Base-by-base conservation (phyloP, 495 filamentous ascomycete genomes). In the Bathelium albidoporum region DNA sequence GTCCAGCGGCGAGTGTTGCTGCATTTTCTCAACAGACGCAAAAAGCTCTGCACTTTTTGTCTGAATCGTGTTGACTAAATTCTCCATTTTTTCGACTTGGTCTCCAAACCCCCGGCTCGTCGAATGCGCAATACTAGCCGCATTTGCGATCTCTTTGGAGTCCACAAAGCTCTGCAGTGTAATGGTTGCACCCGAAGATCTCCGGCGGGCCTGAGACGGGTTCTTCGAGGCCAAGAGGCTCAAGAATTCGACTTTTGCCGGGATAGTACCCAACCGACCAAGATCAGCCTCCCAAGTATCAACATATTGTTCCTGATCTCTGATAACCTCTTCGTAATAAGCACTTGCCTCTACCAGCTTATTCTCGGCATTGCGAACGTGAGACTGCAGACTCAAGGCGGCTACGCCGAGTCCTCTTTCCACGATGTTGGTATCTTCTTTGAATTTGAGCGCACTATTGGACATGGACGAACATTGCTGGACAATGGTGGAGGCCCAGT, bases 151-250 rank as follows among this genome's bases (percentile, higher is more conserved):
- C 11, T 85, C 84, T 29, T 82, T 80, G 5, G 79, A 68, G 68
- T 93, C 85, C 32, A 95, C 78, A 66, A 92, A 85, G 60, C 90
- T 85, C 68, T 88, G 83, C 22, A 96, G 74, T 0, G 86, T 87
- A 1, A 66, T 72, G 0, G 59, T 64, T 44, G 61, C 58, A 60
- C 49, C 64, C 7, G 62, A 63, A 14, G 65, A 66, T 43, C 63
- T 66, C 11, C 64, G 64, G 5, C 60, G 39, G 5, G 20, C 44
- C 36, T 62, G 66, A 20, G 44, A 44, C 22, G 58, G 29, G 28
- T 49, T 45, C 26, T 24, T 36, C 22, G 53, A 49, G 49, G 59
- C 39, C 60, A 80, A 64, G 45, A 86, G 78, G 24, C 80, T 76
- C 16, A 75, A 68, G 64, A 87, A 83, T 63, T 86, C 85, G 41